These are phyloP conservation scores for Fusarium sp. DNA, from an alignment of 2,329 filamentous ascomycete species.

Conservation along the genomic window DNA sequence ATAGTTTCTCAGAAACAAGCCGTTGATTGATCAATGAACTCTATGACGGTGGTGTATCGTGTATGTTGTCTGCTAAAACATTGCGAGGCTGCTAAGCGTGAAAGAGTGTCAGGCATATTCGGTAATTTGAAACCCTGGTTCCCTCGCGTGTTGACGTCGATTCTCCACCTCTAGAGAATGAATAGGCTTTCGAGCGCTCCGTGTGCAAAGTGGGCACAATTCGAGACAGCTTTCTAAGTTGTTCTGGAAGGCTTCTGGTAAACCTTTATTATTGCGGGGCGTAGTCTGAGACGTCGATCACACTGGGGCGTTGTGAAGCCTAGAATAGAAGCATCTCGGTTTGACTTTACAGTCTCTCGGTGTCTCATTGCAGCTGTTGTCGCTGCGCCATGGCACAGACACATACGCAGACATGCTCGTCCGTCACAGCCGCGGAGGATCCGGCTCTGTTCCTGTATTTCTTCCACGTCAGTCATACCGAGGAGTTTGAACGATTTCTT, in stretches of 20 bases:
- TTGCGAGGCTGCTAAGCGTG: constrained; percentile 18
- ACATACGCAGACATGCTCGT: constrained; percentile 18
- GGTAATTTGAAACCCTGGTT: constrained; percentile 26
- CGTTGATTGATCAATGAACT: constrained; percentile 21
- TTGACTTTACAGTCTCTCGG: constrained; percentile 13
- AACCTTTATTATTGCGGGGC: constrained; percentile 24
- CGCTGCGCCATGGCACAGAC: constrained; percentile 41
- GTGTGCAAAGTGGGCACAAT: constrained; percentile 29
- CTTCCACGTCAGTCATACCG: constrained; percentile 23
- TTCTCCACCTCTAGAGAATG: constrained; percentile 20
- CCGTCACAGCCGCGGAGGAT: constrained; percentile 27
- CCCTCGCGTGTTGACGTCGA: constrained; percentile 17
- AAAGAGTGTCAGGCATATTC: constrained; percentile 17
- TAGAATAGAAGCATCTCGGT: constrained; percentile 18
- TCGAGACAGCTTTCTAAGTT: constrained; percentile 31
- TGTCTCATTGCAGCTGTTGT: constrained; percentile 11
- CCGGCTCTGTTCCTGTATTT: constrained; percentile 10
- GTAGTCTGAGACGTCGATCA: constrained; percentile 23
- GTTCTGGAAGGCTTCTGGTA: constrained; percentile 49
- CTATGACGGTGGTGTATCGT: constrained; percentile 14
- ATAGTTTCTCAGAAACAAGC: constrained; percentile 22
- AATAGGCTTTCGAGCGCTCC: constrained; percentile 12
- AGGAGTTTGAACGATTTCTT: neutral
- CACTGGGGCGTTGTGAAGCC: constrained; percentile 23
- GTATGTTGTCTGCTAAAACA: constrained; percentile 7